Conservation (phyloP, 1,139 yeast species). For the Sugiyamaella grinbergsii region DNA sequence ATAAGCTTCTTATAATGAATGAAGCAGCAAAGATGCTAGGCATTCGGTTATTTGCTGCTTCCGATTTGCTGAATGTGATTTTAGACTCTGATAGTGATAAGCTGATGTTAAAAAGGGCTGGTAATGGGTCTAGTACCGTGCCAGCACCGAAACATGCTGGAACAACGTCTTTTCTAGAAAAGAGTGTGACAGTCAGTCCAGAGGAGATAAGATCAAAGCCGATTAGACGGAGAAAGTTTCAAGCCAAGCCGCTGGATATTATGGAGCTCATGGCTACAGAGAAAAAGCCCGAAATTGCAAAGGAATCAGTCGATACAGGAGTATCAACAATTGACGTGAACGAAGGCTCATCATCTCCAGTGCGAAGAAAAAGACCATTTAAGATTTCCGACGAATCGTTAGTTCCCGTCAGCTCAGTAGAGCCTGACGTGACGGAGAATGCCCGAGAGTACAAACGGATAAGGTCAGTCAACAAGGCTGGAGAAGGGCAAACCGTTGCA, state of each 20-base stretch:
- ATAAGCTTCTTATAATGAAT: conserved; percentile 19
- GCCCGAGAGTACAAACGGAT: conserved; percentile 17
- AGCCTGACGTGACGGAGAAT: conserved; percentile 15
- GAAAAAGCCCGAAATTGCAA: neutral
- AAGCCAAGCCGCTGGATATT: conserved; percentile 17
- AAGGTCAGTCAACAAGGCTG: neutral
- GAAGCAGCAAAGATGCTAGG: conserved; percentile 27
- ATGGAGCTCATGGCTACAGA: conserved; percentile 14
- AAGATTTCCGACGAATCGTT: conserved; percentile 2
- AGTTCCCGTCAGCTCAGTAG: neutral
- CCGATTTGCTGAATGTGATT: conserved; percentile 24
- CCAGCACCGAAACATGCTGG: neutral
- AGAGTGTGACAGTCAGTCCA: conserved; percentile 7
- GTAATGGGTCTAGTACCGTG: neutral
- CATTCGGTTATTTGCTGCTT: conserved; percentile 21
- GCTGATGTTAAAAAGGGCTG: neutral
- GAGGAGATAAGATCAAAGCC: neutral
- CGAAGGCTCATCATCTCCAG: neutral
- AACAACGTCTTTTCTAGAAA: conserved; percentile 11
- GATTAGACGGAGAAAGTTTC: conserved; percentile 9
- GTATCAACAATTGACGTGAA: neutral
- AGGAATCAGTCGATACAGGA: neutral
- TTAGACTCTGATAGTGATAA: conserved; percentile 18
- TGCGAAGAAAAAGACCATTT: neutral
- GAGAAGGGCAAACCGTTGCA: neutral